Percentiles rank a stretch among this genome's conserved stretches.
Evolutionary conservation across 257 asterid species (phyloP).

Genomic region (Fraxinus excelsior): DNA sequence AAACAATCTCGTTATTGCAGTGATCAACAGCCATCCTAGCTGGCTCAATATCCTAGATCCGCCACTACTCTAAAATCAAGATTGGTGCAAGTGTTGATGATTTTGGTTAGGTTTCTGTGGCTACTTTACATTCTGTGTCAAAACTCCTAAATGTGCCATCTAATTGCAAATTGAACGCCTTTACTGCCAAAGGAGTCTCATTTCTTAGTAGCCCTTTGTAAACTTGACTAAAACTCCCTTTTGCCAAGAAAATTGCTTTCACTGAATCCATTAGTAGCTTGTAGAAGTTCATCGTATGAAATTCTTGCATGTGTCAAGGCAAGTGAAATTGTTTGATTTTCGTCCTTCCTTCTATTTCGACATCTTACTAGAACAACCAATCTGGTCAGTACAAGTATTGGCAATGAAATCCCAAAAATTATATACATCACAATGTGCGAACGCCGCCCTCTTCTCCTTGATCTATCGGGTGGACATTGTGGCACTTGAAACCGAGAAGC

Average conservation of each 20-base stretch:
- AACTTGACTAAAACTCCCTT: conserved; percentile 25
- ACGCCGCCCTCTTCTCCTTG: neutral
- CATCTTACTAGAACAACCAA: neutral
- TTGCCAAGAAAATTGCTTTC: conserved; percentile 26
- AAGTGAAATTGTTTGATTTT: neutral
- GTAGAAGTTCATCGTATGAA: conserved; percentile 28
- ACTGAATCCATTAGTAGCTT: conserved; percentile 29
- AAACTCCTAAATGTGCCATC: conserved; percentile 32
- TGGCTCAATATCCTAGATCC: too few species aligned
- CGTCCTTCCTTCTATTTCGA: neutral
- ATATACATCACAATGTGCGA: neutral
- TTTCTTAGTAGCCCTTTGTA: conserved; percentile 27
- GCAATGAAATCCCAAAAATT: neutral
- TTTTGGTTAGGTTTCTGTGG: conserved; percentile 21
- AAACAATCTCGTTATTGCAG: too few species aligned
- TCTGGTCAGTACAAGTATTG: conserved; percentile 7
- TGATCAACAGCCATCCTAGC: too few species aligned
- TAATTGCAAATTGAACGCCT: conserved; percentile 29
- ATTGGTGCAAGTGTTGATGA: conserved; percentile 23
- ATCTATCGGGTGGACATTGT: neutral
- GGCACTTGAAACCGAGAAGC: conserved; percentile 10
- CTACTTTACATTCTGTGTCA: conserved; percentile 27
- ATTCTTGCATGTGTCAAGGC: conserved; percentile 17
- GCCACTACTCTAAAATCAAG: too few species aligned
- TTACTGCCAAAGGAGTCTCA: conserved; percentile 26